Percentiles rank a stretch among this genome's conserved stretches.
Conservation (phyloP, 2,329 filamentous ascomycete species). For the Graphiopsis chlorocephala region DNA sequence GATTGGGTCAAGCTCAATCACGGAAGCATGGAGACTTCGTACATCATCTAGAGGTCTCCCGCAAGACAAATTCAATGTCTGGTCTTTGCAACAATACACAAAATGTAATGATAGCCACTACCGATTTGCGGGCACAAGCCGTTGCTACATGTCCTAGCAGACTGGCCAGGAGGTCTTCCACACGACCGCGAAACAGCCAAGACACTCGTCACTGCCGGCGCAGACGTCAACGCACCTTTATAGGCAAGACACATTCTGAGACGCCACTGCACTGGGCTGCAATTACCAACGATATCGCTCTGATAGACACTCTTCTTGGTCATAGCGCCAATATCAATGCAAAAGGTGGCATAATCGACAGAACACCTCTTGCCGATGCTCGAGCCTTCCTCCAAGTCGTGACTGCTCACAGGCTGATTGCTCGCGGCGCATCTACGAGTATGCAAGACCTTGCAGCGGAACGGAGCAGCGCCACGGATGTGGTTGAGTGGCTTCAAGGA, state of each 20-base stretch:
- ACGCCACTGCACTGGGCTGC: slow-evolving; percentile 8
- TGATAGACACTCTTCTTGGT: not conserved
- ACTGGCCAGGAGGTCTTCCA: not conserved
- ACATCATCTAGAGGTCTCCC: not conserved
- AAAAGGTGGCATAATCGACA: not conserved
- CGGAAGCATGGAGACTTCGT: not conserved
- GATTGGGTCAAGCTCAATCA: not conserved
- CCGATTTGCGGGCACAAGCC: not conserved
- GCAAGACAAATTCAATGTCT: not conserved
- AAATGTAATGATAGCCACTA: not conserved
- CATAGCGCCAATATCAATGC: not conserved
- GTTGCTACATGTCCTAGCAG: slow-evolving; percentile 5
- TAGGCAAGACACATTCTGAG: not conserved
- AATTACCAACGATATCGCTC: not conserved
- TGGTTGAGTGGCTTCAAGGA: not conserved
- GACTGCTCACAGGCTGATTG: not conserved
- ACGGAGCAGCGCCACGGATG: not conserved
- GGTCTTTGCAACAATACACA: too few species aligned
- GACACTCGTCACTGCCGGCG: not conserved
- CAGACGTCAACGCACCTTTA: slow-evolving; percentile 5
- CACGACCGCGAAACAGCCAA: not conserved
- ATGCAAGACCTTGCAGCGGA: slow-evolving; percentile 1
- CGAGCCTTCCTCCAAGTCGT: slow-evolving; percentile 1
- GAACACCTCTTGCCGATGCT: slow-evolving; percentile 4
- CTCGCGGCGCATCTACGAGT: not conserved